phyloP scores from a whole-genome alignment of 345 rosid species.

The Citropsis articulata region DNA sequence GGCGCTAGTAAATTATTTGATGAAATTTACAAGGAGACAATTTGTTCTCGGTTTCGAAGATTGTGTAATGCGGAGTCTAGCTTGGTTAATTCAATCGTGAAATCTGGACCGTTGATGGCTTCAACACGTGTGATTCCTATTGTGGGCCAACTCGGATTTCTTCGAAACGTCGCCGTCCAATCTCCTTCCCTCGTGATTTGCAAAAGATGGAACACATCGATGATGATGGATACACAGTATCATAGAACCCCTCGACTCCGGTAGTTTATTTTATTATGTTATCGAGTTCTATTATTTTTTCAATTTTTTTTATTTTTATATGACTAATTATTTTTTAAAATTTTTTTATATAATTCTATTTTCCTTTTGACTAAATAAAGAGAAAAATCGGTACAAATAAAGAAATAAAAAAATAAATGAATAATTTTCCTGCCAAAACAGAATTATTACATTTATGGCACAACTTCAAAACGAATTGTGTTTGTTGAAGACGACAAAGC shows the following conservation, averaged over 20 bases:
- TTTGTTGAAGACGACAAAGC: slow-evolving; percentile 2
- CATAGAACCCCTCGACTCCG: no score
- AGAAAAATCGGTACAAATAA: no score
- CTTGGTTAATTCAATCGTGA: neutral
- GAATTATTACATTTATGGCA: slow-evolving; percentile 11
- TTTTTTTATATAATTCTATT: neutral
- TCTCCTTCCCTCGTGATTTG: no score
- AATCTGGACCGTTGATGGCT: neutral
- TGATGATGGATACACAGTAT: no score
- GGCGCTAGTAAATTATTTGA: slow-evolving; percentile 15
- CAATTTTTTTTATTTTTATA: no score
- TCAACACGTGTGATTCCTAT: neutral
- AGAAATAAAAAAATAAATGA: no score
- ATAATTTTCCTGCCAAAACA: neutral
- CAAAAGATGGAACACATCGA: no score
- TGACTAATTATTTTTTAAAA: neutral
- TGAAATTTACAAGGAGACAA: neutral
- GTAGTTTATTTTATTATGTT: no score
- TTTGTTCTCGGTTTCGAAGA: neutral
- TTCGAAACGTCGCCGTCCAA: neutral
- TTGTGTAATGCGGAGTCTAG: neutral
- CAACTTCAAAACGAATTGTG: slow-evolving; percentile 4
- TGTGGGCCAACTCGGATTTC: neutral
- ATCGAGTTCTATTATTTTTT: no score
- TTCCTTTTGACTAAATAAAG: neutral